Evolutionary conservation across 2,329 filamentous ascomycete species (phyloP), one percentile per base, ranked within the genome.

Genomic region (Claviceps cyperi): DNA sequence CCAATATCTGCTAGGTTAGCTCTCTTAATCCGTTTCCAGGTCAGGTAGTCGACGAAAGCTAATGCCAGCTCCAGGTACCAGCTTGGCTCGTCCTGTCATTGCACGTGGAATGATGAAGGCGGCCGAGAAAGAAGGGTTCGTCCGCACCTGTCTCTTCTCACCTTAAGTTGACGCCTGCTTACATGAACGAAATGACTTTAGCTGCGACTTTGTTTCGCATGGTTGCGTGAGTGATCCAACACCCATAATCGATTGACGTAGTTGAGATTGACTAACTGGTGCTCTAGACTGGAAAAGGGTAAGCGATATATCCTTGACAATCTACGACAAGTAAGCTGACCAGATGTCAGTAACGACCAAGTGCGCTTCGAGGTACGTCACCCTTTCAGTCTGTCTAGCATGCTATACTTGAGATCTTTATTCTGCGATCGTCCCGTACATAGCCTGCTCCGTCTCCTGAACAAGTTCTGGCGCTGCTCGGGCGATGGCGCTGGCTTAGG

Each of bases 31-130:
- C 15, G 7, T 24, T 21, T 14, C 3, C 7, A 24, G 45, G 8
- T 5, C 7, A 24, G 45, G 8, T 9, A 21, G 2, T 38, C 6
- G 21, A 14, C 22, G 14, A 47, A 39, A 21, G 36, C 45, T 28
- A 28, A 47, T 24, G 5, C 24, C 45, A 39, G 19, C 8, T 39
- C n/a, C 21, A 47, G 76, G 76, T 51, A 81, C 77, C 47, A 71
- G 71, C 35, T 70, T 84, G 51, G 81, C 81, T 55, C 76, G 81
- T 45, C 81, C 81, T 41, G 75, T 84, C 60, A 83, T 84, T 56
- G 80, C 81, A 51, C 71, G 80, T 50, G 76, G 74, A 4, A 56
- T 59, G 39, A 61, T 69, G 24, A 57, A 56, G 6, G 60, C 55
- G 41, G 67, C 69, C 2, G 32, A 69, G 45, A 51, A 66, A 35